Base-by-base conservation (phyloP, 345 rosid genomes). In the Alliaria petiolata region DNA sequence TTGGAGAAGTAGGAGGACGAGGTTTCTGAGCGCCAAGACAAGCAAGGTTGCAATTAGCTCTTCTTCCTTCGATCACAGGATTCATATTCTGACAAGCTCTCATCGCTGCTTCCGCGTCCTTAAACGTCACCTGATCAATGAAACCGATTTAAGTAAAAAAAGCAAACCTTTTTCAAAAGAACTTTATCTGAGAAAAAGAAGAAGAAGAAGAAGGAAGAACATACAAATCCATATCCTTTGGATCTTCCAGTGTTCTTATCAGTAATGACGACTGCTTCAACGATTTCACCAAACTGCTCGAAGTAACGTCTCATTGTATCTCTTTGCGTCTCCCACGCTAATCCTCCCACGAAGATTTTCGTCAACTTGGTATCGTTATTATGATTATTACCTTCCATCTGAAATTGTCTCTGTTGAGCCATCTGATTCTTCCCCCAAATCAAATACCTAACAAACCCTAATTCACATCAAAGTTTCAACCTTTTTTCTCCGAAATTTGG, bases 301-400 rank as follows among this genome's bases (percentile, higher is more conserved):
- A 91, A 91, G 82, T 91, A 86, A 75, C 84, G 82, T 76, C 87
- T 91, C 97, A 93, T 79, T 57, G 96, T 85, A 35, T 93, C 97
- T 77, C 95, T 93, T n/a, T 87, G 87, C 1, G 97, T 93, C 84
- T 85, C 97, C 97, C 97, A 93, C 11, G 98, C 97, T 84, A 91
- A 79, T 1, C 98, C 97, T 16, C 98, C 98, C 7, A 93, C 97
- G 6, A 93, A 93, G 58, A 93, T 84, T 75, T 93, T 93, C 38
- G 91, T 93, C 62, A 83, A 64, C 65, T 91, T 85, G 11, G 98
- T 85, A 84, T 93, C 97, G 71, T 79, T 73, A 35, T 49, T 69
- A 53, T 59, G 62, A 30, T 64, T 70, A 35, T 61, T 76, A 61
- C 83, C 82, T 69, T 65, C 84, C 83, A 75, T 83, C 76, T 72